Evolutionary conservation across 2,329 filamentous ascomycete genomes (phyloP).

Genomic region (Colletotrichum lentis): DNA sequence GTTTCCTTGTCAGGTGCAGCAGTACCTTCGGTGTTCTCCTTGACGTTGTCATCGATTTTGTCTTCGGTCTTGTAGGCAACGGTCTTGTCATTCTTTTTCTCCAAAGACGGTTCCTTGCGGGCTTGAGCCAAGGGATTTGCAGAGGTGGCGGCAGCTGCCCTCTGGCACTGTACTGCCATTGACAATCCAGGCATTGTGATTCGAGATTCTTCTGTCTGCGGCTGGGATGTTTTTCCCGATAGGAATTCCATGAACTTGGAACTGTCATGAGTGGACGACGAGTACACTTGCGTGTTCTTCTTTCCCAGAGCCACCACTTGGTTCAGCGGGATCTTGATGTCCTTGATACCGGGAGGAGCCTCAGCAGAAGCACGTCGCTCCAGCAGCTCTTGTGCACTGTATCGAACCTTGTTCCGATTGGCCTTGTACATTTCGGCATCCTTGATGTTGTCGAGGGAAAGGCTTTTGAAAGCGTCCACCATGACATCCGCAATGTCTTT

Average conservation of each 20-base stretch:
- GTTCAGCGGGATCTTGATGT: constrained; percentile 19
- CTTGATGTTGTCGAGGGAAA: constrained; percentile 26
- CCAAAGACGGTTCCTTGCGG: neutral
- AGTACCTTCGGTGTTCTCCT: neutral
- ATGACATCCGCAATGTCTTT: neutral
- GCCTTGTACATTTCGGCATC: constrained; percentile 22
- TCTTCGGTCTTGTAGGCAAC: neutral
- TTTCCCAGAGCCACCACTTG: neutral
- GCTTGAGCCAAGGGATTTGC: neutral
- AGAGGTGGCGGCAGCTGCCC: neutral
- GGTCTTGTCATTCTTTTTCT: neutral
- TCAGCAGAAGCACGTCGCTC: constrained; percentile 5
- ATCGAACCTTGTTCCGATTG: constrained; percentile 10
- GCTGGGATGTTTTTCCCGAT: neutral
- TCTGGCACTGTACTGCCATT: constrained; percentile 6
- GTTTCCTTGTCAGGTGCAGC: too few species aligned
- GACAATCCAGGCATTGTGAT: constrained; percentile 14
- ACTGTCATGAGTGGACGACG: neutral
- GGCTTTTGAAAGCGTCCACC: constrained; percentile 20
- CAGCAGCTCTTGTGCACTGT: constrained; percentile 15
- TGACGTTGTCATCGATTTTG: neutral
- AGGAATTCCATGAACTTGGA: neutral
- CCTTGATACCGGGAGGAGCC: constrained; percentile 18
- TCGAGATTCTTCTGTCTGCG: neutral
- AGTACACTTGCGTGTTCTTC: too few species aligned